Base-by-base conservation (phyloP, 2,329 filamentous ascomycete species). In the Trichoderma sp. region DNA sequence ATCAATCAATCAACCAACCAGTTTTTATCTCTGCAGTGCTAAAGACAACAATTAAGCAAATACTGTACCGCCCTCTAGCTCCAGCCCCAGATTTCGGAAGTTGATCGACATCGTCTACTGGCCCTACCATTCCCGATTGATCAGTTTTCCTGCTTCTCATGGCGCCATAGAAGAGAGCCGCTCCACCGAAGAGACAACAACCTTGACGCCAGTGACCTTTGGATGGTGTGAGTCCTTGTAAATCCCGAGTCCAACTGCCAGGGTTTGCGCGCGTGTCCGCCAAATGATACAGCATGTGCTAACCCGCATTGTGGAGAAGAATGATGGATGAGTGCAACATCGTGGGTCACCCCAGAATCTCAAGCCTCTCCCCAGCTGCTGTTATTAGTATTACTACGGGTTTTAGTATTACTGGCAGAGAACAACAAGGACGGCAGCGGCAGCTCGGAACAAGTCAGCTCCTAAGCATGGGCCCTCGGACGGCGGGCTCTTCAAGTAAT, bases 221-320 rank as follows among this genome's bases (percentile, higher is more conserved):
- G 8, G 30, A 36, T 62, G 36, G 17, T 61, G 36, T 36, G 63
- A 66, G 63, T 36, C 30, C 13, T 26, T 6, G 39, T 39, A 69
- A 53, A 20, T 62, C 32, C 67, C 57, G 57, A 69, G 13, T 4
- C 12, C n/a, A 32, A 20, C 28, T 69, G 39, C 67, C 67, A 68
- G 66, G 57, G 23, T 26, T 61, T 28, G 28, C 34, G 15, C 23
- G 43, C n/a, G 43, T 47, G 39, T 34, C 39, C 32, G 17, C n/a
- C 39, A 43, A 43, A 43, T 43, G 15, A 43, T 43, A 3, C 15
- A 17, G 32, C 8, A 23, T 43, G 36, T 58, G 26, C 65, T 68
- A 61, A 61, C 28, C 26, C 28, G 13, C n/a, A 39, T 62, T 32
- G 67, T 69, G 67, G 67, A 69, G 67, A 32, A 36, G 28, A 34